Evolutionary conservation across 2,329 filamentous ascomycete species (phyloP), one percentile per base, ranked within the genome.

Genomic region (Aspergillus terreus): DNA sequence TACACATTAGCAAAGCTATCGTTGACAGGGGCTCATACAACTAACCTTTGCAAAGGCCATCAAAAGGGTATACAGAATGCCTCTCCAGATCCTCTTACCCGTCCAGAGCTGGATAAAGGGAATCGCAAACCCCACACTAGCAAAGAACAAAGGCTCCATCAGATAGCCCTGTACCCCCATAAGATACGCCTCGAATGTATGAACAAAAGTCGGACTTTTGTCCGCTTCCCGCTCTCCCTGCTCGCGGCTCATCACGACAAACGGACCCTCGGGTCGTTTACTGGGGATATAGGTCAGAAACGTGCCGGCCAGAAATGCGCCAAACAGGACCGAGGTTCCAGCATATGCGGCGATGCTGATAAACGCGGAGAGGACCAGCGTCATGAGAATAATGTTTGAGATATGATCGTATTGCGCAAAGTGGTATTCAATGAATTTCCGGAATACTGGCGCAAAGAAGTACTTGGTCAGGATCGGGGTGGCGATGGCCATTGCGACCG

Each of bases 131-230:
- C 66, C 66, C 7, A 68, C 58, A 47, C 64, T 68, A 2, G 63
- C 57, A 25, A 68, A 68, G 45, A 68, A 68, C 11, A 68, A 42
- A 17, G 65, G 65, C 44, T 64, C 65, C 64, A 68, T 67, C 38
- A 67, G 50, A 49, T 66, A 66, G 19, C 63, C 53, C 51, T 70
- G 71, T 12, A 68, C 61, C 10, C 63, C 70, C 1, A 68, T 47
- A 1, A 73, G 57, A 48, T 74, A 75, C 9, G 55, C 53, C 48
- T 72, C 70, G 49, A 73, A 74, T 0, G 71, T 72, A 47, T 72
- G 68, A 1, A 68, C 58, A 44, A 74, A 74, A 1, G 63, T 70
- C 3, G 71, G 71, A 5, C 63, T 67, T 50, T 71, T 70, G n/a
- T 66, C 51, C 1, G 44, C 56, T 15, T 68, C 60, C 2, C 56